Evolutionary conservation across 1,284 basidiomycete species (phyloP).

Genomic region (Boletus semigastroideus): DNA sequence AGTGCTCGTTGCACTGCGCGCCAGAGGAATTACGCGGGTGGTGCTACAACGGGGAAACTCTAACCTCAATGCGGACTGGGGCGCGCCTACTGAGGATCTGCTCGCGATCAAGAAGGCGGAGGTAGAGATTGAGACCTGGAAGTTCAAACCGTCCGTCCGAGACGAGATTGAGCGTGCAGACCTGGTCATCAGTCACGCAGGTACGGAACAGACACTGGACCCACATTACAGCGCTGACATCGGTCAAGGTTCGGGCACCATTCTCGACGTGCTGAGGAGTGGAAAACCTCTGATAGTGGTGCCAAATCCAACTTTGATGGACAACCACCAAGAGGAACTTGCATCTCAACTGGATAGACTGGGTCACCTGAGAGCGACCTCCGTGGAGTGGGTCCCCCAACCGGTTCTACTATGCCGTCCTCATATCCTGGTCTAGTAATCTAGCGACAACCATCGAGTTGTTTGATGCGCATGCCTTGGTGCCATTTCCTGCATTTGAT

Average conservation of each 20-base stretch:
- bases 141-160: constrained; percentile 71
- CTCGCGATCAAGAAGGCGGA: constrained; percentile 37
- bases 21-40: constrained; percentile 56
- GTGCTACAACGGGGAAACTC: constrained; percentile 78
- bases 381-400: constrained; percentile 49
- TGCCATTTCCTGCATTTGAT: constrained; percentile 68
- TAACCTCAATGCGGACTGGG: constrained; percentile 22
- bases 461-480: constrained; percentile 46
- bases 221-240: constrained; percentile 6
- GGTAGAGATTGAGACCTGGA: constrained; percentile 63
- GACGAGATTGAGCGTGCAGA: constrained; percentile 66
- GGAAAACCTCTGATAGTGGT: constrained; percentile 81
- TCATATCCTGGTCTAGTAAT: constrained; percentile 40
- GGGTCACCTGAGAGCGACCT: constrained; percentile 65
- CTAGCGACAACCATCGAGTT: constrained; percentile 51
- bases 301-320: constrained; percentile 85
- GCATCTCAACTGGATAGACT: constrained; percentile 66
- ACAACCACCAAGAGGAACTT: constrained; percentile 93
- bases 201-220: constrained; percentile 47
- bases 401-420: not conserved
- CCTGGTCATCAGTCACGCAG: constrained; percentile 90
- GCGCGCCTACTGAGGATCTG: constrained; percentile 18
- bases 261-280: constrained; percentile 82
- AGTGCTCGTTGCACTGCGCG: constrained; percentile 53
- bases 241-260: constrained; percentile 85